These are phyloP conservation scores for Ceratopteris richardii DNA, from an alignment of 75 land plant species.

Conservation along the genomic window DNA sequence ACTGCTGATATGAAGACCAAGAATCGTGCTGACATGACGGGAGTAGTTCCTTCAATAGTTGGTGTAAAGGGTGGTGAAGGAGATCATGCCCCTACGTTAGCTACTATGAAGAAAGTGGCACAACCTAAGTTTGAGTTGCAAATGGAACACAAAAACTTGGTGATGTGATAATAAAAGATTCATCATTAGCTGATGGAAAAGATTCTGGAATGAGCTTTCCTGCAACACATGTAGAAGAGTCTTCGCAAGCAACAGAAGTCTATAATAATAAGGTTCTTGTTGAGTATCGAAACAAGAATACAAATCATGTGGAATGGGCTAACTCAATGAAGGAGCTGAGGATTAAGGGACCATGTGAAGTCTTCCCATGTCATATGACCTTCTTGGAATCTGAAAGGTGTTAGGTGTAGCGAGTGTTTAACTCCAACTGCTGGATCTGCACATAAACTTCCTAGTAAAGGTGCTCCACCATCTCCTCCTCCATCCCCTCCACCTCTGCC, in stretches of 20 bases:
- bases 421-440: conserved; percentile 26
- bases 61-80: too few relatives aligned
- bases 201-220: conserved; percentile 97
- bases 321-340: conserved; percentile 86
- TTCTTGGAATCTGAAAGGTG: conserved; percentile 72
- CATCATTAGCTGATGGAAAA: conserved; percentile 73
- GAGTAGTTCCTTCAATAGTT: conserved; percentile 42
- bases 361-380: conserved; percentile 69
- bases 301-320: conserved; percentile 91
- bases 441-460: conserved; percentile 28
- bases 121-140: conserved; percentile 85
- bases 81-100: too few relatives aligned
- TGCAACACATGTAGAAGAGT: conserved; percentile 89
- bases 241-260: conserved; percentile 97
- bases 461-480: conserved; percentile 59
- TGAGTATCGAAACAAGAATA: too few relatives aligned
- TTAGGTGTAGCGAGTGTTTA: conserved; percentile 14
- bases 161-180: conserved; percentile 67
- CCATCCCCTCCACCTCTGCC: too few relatives aligned
- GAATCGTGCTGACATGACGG: conserved; percentile 71
- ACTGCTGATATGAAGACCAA: conserved; percentile 98
- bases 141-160: conserved; percentile 87
- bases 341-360: conserved; percentile 86
- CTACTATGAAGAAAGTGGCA: conserved; percentile 44
- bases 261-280: too few relatives aligned